Percentiles rank a stretch among this genome's conserved stretches.
phyloP scores from a whole-genome alignment of 1,284 basidiomycete species.

The Apiotrichum akiyoshidainum region DNA sequence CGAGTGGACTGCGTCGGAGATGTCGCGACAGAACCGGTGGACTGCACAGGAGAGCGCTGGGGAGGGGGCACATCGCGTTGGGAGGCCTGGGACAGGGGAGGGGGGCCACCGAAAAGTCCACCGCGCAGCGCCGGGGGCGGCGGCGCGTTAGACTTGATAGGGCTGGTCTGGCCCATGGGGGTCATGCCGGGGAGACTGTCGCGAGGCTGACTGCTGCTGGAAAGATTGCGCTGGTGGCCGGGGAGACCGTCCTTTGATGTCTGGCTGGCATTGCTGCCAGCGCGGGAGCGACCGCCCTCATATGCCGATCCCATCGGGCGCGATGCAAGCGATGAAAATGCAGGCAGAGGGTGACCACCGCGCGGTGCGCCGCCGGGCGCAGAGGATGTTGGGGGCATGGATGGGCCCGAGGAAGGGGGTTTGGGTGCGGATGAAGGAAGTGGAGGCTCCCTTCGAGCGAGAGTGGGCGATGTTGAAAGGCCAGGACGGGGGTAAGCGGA shows the following conservation, averaged over 20 bases:
- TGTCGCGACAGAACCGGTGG: slow-evolving; percentile 6
- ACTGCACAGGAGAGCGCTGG: slow-evolving; percentile 19
- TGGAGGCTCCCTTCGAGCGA: slow-evolving; percentile 13
- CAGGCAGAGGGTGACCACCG: slow-evolving; percentile 8
- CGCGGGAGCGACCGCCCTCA: slow-evolving; percentile 14
- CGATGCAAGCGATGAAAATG: slow-evolving; percentile 12
- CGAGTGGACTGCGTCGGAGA: slow-evolving; percentile 15
- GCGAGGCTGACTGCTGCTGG: slow-evolving; percentile 15
- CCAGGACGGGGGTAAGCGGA: slow-evolving; percentile 1
- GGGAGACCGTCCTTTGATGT: slow-evolving; percentile 9
- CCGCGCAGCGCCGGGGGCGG: slow-evolving; percentile 9
- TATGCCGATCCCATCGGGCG: slow-evolving; percentile 15
- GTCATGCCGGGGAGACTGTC: slow-evolving; percentile 12
- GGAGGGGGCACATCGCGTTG: slow-evolving; percentile 13
- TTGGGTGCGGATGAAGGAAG: slow-evolving; percentile 6
- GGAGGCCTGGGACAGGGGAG: slow-evolving; percentile 10
- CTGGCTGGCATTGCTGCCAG: slow-evolving; percentile 13
- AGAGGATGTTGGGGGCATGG: background rate
- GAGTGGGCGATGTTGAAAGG: slow-evolving; percentile 20
- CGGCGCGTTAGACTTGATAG: slow-evolving; percentile 10
- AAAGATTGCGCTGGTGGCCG: slow-evolving; percentile 18
- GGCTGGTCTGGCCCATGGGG: slow-evolving; percentile 18
- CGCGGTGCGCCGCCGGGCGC: background rate
- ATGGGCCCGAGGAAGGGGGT: slow-evolving; percentile 6
- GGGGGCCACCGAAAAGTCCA: slow-evolving; percentile 18